phyloP scores from a whole-genome alignment of 106 monocot genomes.

The Allium fistulosum region DNA sequence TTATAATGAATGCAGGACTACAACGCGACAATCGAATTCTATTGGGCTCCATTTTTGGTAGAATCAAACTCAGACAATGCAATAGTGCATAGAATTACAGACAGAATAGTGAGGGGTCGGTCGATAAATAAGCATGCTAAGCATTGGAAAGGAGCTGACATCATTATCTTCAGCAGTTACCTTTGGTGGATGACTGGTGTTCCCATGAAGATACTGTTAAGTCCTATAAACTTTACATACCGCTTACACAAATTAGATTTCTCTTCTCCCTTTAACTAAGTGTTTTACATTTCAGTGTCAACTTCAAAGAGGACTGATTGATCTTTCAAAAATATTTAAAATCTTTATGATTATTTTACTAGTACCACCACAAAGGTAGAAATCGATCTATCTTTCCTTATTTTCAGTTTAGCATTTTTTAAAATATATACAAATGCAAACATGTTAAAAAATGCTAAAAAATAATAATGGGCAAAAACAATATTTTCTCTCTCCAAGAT shows the following conservation, averaged over 20 bases:
- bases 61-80: constrained; percentile 64
- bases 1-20: constrained; percentile 21
- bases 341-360: not conserved
- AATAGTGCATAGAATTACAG: constrained; percentile 25
- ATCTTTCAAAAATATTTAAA: not conserved
- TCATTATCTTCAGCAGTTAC: constrained; percentile 51
- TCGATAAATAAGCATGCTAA: constrained; percentile 43
- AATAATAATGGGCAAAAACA: not conserved
- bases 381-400: too few relatives aligned
- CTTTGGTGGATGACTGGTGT: constrained; percentile 64
- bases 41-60: constrained; percentile 60
- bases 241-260: not conserved
- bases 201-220: constrained; percentile 64
- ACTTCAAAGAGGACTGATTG: not conserved
- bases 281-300: not conserved
- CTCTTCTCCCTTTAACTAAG: not conserved
- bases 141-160: constrained; percentile 46
- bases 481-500: too few relatives aligned
- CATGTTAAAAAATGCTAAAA: too few relatives aligned
- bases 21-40: constrained; percentile 48
- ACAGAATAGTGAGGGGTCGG: constrained; percentile 23
- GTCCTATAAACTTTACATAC: not conserved
- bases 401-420: too few relatives aligned
- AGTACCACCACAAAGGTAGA: too few relatives aligned
- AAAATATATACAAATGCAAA: too few relatives aligned